These are phyloP conservation scores for Hypocreales sp. DNA, from an alignment of 2,329 filamentous ascomycete species.

Conservation along the genomic window DNA sequence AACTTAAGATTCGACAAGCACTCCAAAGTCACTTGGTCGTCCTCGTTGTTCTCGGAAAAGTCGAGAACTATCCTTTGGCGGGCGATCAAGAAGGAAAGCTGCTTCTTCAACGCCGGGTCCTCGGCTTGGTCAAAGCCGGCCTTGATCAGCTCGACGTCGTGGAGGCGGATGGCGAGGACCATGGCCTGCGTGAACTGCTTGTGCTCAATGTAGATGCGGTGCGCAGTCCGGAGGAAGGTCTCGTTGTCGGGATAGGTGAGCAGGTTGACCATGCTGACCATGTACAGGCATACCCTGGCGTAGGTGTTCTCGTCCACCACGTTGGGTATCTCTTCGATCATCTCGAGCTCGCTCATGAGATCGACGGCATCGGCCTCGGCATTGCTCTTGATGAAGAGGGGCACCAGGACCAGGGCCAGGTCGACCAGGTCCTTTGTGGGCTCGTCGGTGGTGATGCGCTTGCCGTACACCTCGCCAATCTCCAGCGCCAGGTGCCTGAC, in stretches of 20 bases:
- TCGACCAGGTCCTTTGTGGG: slow-evolving; percentile 72
- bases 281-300: slow-evolving; percentile 84
- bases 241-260: slow-evolving; percentile 97
- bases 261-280: slow-evolving; percentile 97
- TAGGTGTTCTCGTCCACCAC: slow-evolving; percentile 93
- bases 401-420: slow-evolving; percentile 70
- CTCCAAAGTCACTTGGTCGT: slow-evolving; percentile 62
- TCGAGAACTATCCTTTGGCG: slow-evolving; percentile 81
- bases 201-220: slow-evolving; percentile 86
- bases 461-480: slow-evolving; percentile 87
- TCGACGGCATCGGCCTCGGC: slow-evolving; percentile 97
- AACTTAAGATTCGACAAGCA: slow-evolving; percentile 79
- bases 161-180: slow-evolving; percentile 82
- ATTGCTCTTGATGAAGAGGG: slow-evolving; percentile 92
- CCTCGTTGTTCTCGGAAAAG: slow-evolving; percentile 46
- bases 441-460: slow-evolving; percentile 73
- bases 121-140: slow-evolving; percentile 66
- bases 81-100: slow-evolving; percentile 84
- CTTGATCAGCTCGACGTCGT: slow-evolving; percentile 71
- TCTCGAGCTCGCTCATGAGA: slow-evolving; percentile 91
- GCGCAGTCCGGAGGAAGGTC: slow-evolving; percentile 81
- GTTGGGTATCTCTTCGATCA: slow-evolving; percentile 79
- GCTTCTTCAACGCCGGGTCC: slow-evolving; percentile 75
- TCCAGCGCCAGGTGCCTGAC: slow-evolving; percentile 89
- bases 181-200: slow-evolving; percentile 89